Evolutionary conservation across 2,329 filamentous ascomycete genomes (phyloP).

Genomic region (Fusarium sambucinum): DNA sequence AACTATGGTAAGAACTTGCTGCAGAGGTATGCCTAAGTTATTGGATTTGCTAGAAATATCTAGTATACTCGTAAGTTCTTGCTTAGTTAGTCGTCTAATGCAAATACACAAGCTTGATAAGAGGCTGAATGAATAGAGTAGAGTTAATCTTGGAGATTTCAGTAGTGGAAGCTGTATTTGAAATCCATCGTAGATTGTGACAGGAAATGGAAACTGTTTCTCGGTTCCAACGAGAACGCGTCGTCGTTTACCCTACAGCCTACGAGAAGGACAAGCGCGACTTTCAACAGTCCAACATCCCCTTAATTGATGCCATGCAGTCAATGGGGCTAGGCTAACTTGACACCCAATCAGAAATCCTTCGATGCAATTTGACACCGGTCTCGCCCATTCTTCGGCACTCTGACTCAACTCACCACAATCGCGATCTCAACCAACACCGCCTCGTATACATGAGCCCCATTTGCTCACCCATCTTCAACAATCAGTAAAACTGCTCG

Average conservation of each 20-base stretch:
- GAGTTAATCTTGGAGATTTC: background rate
- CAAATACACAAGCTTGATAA: background rate
- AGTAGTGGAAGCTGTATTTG: fast-evolving
- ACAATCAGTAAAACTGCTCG: conserved; percentile 17
- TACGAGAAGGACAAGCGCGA: background rate
- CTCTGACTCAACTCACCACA: no score
- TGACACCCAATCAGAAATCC: background rate
- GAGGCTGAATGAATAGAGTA: fast-evolving
- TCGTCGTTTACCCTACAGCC: conserved; percentile 9
- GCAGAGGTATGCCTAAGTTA: no score
- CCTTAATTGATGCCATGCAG: background rate
- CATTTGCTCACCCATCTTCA: fast-evolving
- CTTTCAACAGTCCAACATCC: background rate
- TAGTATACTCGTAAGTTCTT: no score
- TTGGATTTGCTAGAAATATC: no score
- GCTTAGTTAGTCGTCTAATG: no score
- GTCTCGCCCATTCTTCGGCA: background rate
- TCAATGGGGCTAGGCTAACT: background rate
- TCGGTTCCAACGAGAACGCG: background rate
- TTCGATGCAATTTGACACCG: background rate
- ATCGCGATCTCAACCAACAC: no score
- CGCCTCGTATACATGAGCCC: background rate
- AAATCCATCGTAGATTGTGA: fast-evolving
- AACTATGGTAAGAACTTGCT: no score
- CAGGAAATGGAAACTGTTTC: background rate